A percentile compares a stretch with the other conserved stretches of the same genome.
Evolutionary conservation across 768 basidiomycete species (phyloP).

Genomic region (Gloeostereum incarnatum): DNA sequence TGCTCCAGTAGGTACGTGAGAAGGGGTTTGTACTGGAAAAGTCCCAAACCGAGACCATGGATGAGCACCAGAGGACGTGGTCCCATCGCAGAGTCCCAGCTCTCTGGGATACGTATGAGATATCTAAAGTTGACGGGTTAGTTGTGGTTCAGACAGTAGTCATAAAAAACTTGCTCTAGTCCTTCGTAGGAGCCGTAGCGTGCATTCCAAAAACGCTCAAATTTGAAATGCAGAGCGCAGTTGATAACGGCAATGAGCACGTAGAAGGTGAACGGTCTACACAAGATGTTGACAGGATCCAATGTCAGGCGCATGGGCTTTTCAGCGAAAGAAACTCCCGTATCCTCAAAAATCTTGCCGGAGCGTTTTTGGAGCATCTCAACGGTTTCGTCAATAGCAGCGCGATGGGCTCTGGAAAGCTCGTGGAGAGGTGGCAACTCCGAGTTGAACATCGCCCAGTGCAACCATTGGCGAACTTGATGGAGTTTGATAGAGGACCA

Average conservation of each 20-base stretch:
- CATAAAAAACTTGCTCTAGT: slow-evolving; percentile 48
- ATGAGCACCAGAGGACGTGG: slow-evolving; percentile 72
- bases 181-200: slow-evolving; percentile 42
- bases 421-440: slow-evolving; percentile 42
- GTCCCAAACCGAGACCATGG: slow-evolving; percentile 84
- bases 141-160: slow-evolving; percentile 1
- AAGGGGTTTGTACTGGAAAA: slow-evolving; percentile 60
- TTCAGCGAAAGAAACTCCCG: slow-evolving; percentile 38
- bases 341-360: slow-evolving; percentile 54
- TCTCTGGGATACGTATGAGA: slow-evolving; percentile 57
- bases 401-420: slow-evolving; percentile 35
- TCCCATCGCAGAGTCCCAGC: slow-evolving; percentile 51
- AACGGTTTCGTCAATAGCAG: slow-evolving; percentile 50
- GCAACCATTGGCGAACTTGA: slow-evolving; percentile 67
- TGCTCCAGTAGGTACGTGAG: slow-evolving; percentile 46
- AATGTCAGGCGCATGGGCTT: slow-evolving; percentile 62
- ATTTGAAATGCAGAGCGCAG: slow-evolving; percentile 31
- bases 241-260: slow-evolving; percentile 39
- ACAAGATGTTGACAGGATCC: slow-evolving; percentile 62
- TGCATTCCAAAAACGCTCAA: slow-evolving; percentile 31
- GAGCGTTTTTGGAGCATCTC: slow-evolving; percentile 62
- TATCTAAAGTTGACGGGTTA: slow-evolving; percentile 36
- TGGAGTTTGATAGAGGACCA: slow-evolving; percentile 63
- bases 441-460: slow-evolving; percentile 76
- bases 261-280: slow-evolving; percentile 66